A percentile compares a stretch with the other conserved stretches of the same genome.
phyloP scores from a whole-genome alignment of 2,329 filamentous ascomycete genomes.

The Colletotrichum plurivorum region DNA sequence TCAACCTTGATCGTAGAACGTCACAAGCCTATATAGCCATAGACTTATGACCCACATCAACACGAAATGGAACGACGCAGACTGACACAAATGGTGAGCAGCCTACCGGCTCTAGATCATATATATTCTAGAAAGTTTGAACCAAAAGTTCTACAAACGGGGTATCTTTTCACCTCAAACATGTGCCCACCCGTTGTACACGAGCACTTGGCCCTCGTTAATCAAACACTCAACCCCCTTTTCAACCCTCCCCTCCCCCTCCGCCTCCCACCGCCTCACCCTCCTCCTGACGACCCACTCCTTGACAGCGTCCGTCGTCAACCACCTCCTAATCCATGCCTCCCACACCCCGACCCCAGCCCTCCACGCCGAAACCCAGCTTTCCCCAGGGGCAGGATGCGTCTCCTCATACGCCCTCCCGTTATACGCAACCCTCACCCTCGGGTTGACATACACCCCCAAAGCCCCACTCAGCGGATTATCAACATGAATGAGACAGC shows the following conservation, averaged over 20 bases:
- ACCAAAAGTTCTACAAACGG: neutral
- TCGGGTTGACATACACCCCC: conserved; percentile 79
- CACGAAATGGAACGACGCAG: too few relatives aligned
- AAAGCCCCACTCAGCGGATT: conserved; percentile 68
- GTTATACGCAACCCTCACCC: conserved; percentile 77
- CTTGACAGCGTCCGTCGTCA: conserved; percentile 43
- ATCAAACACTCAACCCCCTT: conserved; percentile 67
- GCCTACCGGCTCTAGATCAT: neutral
- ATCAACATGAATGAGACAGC: conserved; percentile 82
- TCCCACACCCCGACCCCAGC: conserved; percentile 71
- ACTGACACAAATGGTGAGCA: too few relatives aligned
- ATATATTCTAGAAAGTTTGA: neutral
- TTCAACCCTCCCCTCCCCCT: conserved; percentile 54
- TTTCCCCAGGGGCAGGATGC: conserved; percentile 50
- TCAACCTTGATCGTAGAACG: too few relatives aligned
- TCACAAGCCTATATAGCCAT: too few relatives aligned
- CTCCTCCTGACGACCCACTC: conserved; percentile 54
- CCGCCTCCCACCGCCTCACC: conserved; percentile 55
- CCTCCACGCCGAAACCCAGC: conserved; percentile 64
- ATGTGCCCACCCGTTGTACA: conserved; percentile 71
- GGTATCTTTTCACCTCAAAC: conserved; percentile 50
- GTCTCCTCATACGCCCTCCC: conserved; percentile 65
- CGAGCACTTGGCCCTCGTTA: conserved; percentile 73
- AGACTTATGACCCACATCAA: too few relatives aligned
- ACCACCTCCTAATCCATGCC: conserved; percentile 67